These are phyloP conservation scores for Talaromyces rugulosus DNA, from an alignment of 2,329 filamentous ascomycete species.

Conservation along the genomic window DNA sequence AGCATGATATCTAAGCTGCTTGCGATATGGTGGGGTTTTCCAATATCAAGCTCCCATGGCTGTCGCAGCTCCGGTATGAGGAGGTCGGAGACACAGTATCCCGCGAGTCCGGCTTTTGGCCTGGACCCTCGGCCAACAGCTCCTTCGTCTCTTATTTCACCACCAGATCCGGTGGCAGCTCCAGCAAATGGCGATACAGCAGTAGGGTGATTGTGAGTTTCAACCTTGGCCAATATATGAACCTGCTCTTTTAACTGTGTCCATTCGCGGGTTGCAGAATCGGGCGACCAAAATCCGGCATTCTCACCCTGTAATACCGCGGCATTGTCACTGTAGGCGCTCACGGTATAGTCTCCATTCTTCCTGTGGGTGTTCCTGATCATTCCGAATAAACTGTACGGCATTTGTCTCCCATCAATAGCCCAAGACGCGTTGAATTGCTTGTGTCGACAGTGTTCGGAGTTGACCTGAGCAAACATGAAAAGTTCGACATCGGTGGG, in stretches of 20 bases:
- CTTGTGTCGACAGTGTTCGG: slow-evolving; percentile 85
- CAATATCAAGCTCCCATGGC: slow-evolving; percentile 89
- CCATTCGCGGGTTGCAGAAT: slow-evolving; percentile 83
- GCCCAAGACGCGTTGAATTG: slow-evolving; percentile 97
- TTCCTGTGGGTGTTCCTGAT: slow-evolving; percentile 89
- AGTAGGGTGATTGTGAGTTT: slow-evolving; percentile 97
- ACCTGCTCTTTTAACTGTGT: slow-evolving; percentile 78
- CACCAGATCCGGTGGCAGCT: slow-evolving; percentile 90
- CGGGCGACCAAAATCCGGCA: slow-evolving; percentile 80
- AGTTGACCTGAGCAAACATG: slow-evolving; percentile 99
- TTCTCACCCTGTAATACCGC: slow-evolving; percentile 77
- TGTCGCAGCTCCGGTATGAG: slow-evolving; percentile 76
- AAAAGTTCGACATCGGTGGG: slow-evolving; percentile 93
- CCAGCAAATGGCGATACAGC: slow-evolving; percentile 91
- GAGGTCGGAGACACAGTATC: slow-evolving; percentile 93
- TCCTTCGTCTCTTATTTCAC: slow-evolving; percentile 93
- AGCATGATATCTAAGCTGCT: slow-evolving; percentile 97
- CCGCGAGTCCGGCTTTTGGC: slow-evolving; percentile 85
- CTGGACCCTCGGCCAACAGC: slow-evolving; percentile 88
- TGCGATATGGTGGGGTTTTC: slow-evolving; percentile 85
- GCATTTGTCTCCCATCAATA: slow-evolving; percentile 79
- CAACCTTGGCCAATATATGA: slow-evolving; percentile 88
- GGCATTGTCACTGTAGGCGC: slow-evolving; percentile 95
- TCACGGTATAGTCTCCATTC: slow-evolving; percentile 75
- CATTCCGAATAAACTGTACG: slow-evolving; percentile 85